Conservation (phyloP, 2,329 filamentous ascomycete species). For the Xylariales sp. region DNA sequence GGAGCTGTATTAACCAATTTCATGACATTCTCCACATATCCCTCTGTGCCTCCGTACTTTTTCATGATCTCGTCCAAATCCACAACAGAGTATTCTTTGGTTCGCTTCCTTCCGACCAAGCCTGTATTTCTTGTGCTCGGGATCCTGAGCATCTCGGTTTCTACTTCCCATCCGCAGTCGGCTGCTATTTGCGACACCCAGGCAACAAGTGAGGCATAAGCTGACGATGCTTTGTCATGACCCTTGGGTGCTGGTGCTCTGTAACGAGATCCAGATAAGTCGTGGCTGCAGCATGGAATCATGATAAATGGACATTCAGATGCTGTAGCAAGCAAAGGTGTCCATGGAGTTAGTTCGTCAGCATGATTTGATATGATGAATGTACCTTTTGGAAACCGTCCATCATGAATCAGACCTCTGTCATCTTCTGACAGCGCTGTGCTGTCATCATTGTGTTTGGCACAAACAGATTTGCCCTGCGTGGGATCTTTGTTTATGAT, state of each 20-base stretch:
- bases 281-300: conserved; percentile 93
- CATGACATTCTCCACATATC: conserved; percentile 55
- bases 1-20: conserved; percentile 51
- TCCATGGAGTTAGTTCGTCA: conserved; percentile 95
- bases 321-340: conserved; percentile 76
- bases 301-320: conserved; percentile 80
- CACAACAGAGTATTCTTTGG: conserved; percentile 20
- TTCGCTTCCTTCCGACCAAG: conserved; percentile 61
- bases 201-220: conserved; percentile 77
- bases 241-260: conserved; percentile 58
- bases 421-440: conserved; percentile 13
- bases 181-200: conserved; percentile 69
- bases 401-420: conserved; percentile 42
- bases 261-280: conserved; percentile 70
- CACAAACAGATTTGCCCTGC: too few species aligned
- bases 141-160: conserved; percentile 84
- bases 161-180: conserved; percentile 70
- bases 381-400: conserved; percentile 66
- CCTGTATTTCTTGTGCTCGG: conserved; percentile 87
- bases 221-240: conserved; percentile 53
- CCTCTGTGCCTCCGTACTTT: conserved; percentile 51
- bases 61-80: conserved; percentile 40
- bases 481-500: conserved; percentile 30
- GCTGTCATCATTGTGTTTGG: too few species aligned
- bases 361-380: conserved; percentile 98